Evolutionary conservation across 1,284 basidiomycete genomes (phyloP).

Genomic region (Earliella scabrosa): DNA sequence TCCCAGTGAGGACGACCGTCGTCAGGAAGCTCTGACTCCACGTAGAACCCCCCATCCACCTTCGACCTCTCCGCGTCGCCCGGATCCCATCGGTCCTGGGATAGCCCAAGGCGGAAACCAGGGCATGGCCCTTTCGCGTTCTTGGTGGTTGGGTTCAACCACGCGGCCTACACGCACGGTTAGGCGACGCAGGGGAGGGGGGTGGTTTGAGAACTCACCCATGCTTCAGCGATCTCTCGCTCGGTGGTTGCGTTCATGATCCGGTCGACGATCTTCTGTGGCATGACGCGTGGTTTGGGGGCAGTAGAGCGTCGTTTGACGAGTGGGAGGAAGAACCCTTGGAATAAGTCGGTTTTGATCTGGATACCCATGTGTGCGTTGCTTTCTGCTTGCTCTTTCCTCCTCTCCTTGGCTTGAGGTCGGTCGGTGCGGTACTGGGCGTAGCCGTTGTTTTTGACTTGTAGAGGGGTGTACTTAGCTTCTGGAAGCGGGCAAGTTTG

Average conservation of each 20-base stretch:
- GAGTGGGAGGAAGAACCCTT: too few species aligned
- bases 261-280: not conserved
- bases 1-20: not conserved
- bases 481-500: too few species aligned
- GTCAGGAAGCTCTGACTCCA: not conserved
- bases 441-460: too few species aligned
- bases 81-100: not conserved
- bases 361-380: too few species aligned
- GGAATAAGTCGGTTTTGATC: too few species aligned
- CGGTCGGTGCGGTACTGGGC: too few species aligned
- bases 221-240: not conserved
- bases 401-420: too few species aligned
- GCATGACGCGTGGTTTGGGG: not conserved
- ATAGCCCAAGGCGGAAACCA: not conserved
- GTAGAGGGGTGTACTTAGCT: too few species aligned
- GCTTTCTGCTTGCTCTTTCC: too few species aligned
- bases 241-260: not conserved
- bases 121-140: not conserved
- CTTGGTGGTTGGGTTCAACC: not conserved
- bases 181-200: not conserved
- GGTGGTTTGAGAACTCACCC: not conserved
- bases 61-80: not conserved
- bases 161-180: not conserved
- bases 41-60: not conserved
- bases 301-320: too few species aligned